phyloP scores from a whole-genome alignment of 1,139 yeast species.

The Zygosaccharomyces sapae region DNA sequence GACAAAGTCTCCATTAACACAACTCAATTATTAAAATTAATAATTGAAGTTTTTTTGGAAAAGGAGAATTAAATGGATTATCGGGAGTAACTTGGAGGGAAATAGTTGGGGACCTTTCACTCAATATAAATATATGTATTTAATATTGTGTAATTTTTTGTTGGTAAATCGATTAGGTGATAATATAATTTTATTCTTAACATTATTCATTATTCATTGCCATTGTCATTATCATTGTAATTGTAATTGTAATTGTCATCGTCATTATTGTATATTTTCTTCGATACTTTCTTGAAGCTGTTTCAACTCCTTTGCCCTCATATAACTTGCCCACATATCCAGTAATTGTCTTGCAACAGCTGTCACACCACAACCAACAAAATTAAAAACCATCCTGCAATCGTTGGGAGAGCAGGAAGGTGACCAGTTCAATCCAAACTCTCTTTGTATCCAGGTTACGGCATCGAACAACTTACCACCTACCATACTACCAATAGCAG shows the following conservation, averaged over 20 bases:
- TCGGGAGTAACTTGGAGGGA: neutral
- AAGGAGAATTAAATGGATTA: constrained; percentile 5
- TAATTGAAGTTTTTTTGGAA: constrained; percentile 24
- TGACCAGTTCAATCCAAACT: constrained; percentile 3
- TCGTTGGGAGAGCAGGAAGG: constrained; percentile 40
- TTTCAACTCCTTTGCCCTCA: constrained; percentile 36
- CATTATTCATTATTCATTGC: neutral
- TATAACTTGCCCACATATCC: constrained; percentile 38
- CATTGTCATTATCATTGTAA: no score
- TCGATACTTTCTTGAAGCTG: constrained; percentile 22
- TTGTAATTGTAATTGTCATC: neutral
- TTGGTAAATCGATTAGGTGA: neutral
- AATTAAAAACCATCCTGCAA: constrained; percentile 42
- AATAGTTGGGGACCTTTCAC: no score
- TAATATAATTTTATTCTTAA: neutral
- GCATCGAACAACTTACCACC: constrained; percentile 12
- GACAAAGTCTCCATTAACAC: constrained; percentile 26
- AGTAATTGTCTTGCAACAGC: constrained; percentile 17
- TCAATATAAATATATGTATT: neutral
- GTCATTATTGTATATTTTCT: constrained; percentile 3
- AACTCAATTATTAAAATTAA: constrained; percentile 22
- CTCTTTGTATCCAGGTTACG: constrained; percentile 12
- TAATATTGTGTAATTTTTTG: neutral
- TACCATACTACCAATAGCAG: constrained; percentile 11
- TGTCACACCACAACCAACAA: constrained; percentile 20